Evolutionary conservation across 768 basidiomycete species (phyloP).

Genomic region (Cystobasidium onofrii): DNA sequence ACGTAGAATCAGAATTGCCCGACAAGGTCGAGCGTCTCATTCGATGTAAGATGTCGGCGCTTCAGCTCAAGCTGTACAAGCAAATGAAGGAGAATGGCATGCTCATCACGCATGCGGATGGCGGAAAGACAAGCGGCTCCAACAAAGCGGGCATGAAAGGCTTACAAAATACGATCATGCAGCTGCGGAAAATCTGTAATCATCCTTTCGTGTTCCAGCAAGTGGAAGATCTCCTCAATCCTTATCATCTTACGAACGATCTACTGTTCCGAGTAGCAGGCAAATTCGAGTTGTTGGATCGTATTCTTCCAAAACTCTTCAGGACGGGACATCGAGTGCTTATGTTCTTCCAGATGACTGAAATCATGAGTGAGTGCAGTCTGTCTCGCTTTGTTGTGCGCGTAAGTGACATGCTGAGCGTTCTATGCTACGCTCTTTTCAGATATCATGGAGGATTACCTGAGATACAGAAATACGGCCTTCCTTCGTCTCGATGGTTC

Average conservation of each 20-base stretch:
- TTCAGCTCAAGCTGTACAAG: constrained; percentile 50
- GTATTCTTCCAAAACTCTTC: constrained; percentile 92
- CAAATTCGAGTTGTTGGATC: constrained; percentile 83
- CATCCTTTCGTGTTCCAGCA: constrained; percentile 90
- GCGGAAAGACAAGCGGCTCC: constrained; percentile 46
- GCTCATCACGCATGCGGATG: constrained; percentile 44
- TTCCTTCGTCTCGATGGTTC: constrained; percentile 89
- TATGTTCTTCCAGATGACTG: constrained; percentile 99
- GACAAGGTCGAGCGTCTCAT: constrained; percentile 64
- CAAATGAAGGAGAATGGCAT: constrained; percentile 66
- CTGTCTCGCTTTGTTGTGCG: constrained; percentile 67
- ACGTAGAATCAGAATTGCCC: constrained; percentile 83
- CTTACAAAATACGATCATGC: constrained; percentile 92
- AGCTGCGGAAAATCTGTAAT: constrained; percentile 91
- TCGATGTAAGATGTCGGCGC: constrained; percentile 57
- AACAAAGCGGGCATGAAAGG: constrained; percentile 75
- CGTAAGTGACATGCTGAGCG: constrained; percentile 48
- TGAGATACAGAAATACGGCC: constrained; percentile 65
- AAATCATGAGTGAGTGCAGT: constrained; percentile 68
- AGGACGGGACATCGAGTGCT: constrained; percentile 83
- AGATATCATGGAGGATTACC: constrained; percentile 75
- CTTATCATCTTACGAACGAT: constrained; percentile 59
- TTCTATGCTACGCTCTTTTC: constrained; percentile 49
- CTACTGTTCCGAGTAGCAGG: constrained; percentile 69
- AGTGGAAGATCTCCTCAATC: constrained; percentile 88